Evolutionary conservation across 1,139 yeast genomes (phyloP), one percentile per base, ranked within the genome.

Genomic region (Hansenula anomala): DNA sequence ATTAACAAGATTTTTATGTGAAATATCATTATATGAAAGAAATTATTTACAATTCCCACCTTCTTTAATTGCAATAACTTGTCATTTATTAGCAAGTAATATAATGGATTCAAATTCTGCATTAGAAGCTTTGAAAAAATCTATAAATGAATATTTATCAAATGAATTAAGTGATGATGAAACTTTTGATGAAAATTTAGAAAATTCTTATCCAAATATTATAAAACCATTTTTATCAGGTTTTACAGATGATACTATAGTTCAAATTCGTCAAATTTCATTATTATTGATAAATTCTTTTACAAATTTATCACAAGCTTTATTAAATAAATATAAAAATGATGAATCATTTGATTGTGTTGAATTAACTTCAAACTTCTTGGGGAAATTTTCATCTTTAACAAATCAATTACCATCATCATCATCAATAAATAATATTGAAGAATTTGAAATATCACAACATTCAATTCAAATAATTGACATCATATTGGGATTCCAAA

Each of bases 1-100:
- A 2, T 28, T 79, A 34, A 67, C 83, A 2, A 68, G 87, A 46
- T 85, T 80, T 54, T 69, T 88, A 28, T 80, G 94, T 58, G 96
- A 88, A 60, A 63, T 85, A 38, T 71, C 96, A 0, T 63, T 88
- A 19, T 89, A 83, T 58, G 84, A 84, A 48, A 75, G 85, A 47
- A 71, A 71, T 33, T 86, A 82, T 54, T 63, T 89, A 39, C 69
- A 74, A 30, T 72, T 75, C 43, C 72, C 80, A 15, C 67, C 89
- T 0, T 77, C 89, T 1, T 56, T 76, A 36, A 69, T 87, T 23
- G 84, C 95, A 9, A 64, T 78, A 19, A 71, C 94, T 1, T 83
- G 92, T 22, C 79, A 82, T 52, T 59, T 82, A 38, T 61, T 90
- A 49, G 87, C 96, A 13, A 75, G 87, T 48, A 77, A 84, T 38